Evolutionary conservation across 108 stramenopile genomes (phyloP).

Genomic region (Craspedostauros australis): DNA sequence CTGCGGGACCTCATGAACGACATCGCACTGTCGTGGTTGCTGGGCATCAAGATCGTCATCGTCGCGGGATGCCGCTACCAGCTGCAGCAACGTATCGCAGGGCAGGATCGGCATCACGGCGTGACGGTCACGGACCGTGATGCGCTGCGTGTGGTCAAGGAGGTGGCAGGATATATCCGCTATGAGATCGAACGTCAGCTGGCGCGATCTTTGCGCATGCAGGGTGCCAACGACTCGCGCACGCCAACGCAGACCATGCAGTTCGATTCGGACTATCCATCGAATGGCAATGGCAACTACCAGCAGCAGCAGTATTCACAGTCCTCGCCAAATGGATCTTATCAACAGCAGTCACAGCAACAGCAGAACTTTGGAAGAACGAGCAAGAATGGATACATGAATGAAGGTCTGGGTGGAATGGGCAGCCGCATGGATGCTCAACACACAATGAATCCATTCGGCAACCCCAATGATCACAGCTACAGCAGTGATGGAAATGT

Average conservation of each 20-base stretch:
- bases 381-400: slow-evolving; percentile 16
- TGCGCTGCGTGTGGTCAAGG: slow-evolving; percentile 81
- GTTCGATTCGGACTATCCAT: too few relatives aligned
- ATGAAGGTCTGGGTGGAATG: slow-evolving; percentile 8
- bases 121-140: slow-evolving; percentile 80
- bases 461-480: too few relatives aligned
- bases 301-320: too few relatives aligned
- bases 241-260: neutral
- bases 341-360: too few relatives aligned
- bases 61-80: slow-evolving; percentile 70
- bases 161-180: slow-evolving; percentile 92
- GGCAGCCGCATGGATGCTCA: too few relatives aligned
- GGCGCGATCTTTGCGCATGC: slow-evolving; percentile 70
- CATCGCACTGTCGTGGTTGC: slow-evolving; percentile 83
- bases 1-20: slow-evolving; percentile 89
- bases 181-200: slow-evolving; percentile 92
- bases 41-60: slow-evolving; percentile 88
- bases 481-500: slow-evolving; percentile 86
- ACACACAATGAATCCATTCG: too few relatives aligned
- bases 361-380: too few relatives aligned
- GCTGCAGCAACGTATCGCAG: slow-evolving; percentile 60
- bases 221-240: slow-evolving; percentile 49
- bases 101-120: slow-evolving; percentile 38
- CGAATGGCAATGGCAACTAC: too few relatives aligned
- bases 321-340: too few relatives aligned